Percentiles rank a stretch among this genome's conserved stretches.
Evolutionary conservation across 768 basidiomycete genomes (phyloP).

Genomic region (Tubosaeta brunneosetosa): DNA sequence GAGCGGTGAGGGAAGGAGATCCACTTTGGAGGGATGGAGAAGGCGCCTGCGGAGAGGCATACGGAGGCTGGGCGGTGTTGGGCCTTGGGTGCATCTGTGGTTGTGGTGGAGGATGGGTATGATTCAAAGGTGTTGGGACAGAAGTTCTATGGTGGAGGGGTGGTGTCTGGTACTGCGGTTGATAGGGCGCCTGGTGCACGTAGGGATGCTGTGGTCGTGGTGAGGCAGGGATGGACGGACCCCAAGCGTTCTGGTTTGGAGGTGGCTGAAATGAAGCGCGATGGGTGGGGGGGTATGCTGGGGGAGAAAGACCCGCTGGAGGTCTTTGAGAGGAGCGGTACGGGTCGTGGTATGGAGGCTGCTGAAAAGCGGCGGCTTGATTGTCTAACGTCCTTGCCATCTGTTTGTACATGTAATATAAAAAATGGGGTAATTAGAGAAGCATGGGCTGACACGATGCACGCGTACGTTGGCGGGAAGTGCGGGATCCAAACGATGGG

Average conservation of each 20-base stretch:
- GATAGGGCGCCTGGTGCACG: slow-evolving; percentile 14
- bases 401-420: slow-evolving; percentile 37
- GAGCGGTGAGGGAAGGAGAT: slow-evolving; percentile 54
- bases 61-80: slow-evolving; percentile 14
- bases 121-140: slow-evolving; percentile 18
- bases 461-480: slow-evolving; percentile 54
- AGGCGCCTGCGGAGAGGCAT: slow-evolving; percentile 17
- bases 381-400: slow-evolving; percentile 63
- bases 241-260: slow-evolving; percentile 22
- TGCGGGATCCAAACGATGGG: slow-evolving; percentile 56
- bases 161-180: slow-evolving; percentile 18
- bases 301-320: slow-evolving; percentile 12
- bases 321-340: slow-evolving; percentile 23
- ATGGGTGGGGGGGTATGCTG: slow-evolving; percentile 3
- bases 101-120: slow-evolving; percentile 23
- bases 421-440: slow-evolving; percentile 15
- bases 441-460: slow-evolving; percentile 10
- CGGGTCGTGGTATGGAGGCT: slow-evolving; percentile 20
- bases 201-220: slow-evolving; percentile 16
- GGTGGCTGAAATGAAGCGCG: slow-evolving; percentile 21
- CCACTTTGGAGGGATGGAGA: slow-evolving; percentile 23
- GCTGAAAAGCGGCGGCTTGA: slow-evolving; percentile 30
- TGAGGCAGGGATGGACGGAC: slow-evolving; percentile 18
- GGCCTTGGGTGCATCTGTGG: slow-evolving; percentile 18
- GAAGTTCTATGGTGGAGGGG: slow-evolving; percentile 23